Evolutionary conservation across 2,329 filamentous ascomycete genomes (phyloP).

Genomic region (Paraphaeosphaeria minitans): DNA sequence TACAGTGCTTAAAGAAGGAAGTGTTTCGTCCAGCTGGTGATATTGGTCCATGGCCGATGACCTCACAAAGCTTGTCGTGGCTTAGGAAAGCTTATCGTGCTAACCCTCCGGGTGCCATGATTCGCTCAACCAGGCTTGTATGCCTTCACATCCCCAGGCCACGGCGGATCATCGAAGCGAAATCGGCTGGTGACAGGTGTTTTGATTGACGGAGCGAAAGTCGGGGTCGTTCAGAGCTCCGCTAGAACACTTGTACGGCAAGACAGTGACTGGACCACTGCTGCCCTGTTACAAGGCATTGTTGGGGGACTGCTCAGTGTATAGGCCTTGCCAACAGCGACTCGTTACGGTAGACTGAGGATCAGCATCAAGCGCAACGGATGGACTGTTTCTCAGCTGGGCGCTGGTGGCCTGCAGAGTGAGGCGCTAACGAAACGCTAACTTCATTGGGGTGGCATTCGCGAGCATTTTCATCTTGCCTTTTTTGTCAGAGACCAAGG

Average conservation of each 20-base stretch:
- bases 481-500: background rate
- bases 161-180: background rate
- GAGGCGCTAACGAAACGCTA: background rate
- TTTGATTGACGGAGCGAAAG: too few species aligned
- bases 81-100: conserved; percentile 15
- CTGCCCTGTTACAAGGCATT: too few species aligned
- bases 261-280: too few species aligned
- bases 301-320: too few species aligned
- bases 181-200: background rate
- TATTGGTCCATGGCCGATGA: background rate
- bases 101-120: conserved; percentile 13
- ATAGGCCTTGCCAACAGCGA: too few species aligned
- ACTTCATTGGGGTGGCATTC: background rate
- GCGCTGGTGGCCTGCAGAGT: background rate
- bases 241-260: too few species aligned
- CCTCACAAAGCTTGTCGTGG: conserved; percentile 16
- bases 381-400: background rate
- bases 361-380: background rate
- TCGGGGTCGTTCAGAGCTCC: too few species aligned
- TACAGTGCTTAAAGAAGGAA: conserved; percentile 9
- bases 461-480: background rate
- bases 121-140: conserved; percentile 3
- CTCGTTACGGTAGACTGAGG: background rate
- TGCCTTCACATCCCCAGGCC: background rate
- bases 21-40: background rate